Base-by-base conservation (phyloP, 2,329 filamentous ascomycete genomes). In the Diaporthe vaccinii region DNA sequence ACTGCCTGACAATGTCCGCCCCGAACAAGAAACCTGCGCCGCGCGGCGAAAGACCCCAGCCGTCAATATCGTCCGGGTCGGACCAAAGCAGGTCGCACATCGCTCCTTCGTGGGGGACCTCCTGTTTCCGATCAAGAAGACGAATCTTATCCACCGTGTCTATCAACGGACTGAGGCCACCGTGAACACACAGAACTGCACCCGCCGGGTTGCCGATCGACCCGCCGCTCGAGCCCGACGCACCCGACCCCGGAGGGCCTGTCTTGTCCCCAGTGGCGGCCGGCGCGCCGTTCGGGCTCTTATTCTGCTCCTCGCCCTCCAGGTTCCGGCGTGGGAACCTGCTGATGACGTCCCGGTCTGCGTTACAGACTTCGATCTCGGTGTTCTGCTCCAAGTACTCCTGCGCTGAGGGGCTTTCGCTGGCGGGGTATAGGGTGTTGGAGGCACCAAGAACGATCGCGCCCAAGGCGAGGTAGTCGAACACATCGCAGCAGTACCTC, bases 81-180 rank as follows among this genome's bases (percentile, higher is more conserved):
- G 95, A 98, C 97, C 97, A 99, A 3, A 99, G 90, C 0, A 99
- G 89, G 84, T 99, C 97, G 85, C 97, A 99, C 97, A 99, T 99
- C 82, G 97, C 95, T 74, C 97, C 97, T 86, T 99, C 97, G 82
- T 99, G 97, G 0, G 97, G 97, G 0, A 99, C 97, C 86, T 99
- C 97, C 85, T 99, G 97, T 84, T 98, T 98, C 77, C 96, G 92
- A 83, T 99, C 97, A 31, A 99, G 91, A 20, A 98, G 88, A 31
- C 97, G 91, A 82, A 99, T 99, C 85, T 98, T 98, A 83, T 99
- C 96, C 62, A 99, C 94, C 34, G 92, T 95, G 83, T 98, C 96
- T 76, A 99, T 94, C 15, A 98, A 88, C 1, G 97, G 97, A 31
- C 94, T 97, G 10, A 99, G 88, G 3, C 97, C 97, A 74, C 97